Conservation (phyloP, 2,329 filamentous ascomycete species). For the Verticillium dahliae region DNA sequence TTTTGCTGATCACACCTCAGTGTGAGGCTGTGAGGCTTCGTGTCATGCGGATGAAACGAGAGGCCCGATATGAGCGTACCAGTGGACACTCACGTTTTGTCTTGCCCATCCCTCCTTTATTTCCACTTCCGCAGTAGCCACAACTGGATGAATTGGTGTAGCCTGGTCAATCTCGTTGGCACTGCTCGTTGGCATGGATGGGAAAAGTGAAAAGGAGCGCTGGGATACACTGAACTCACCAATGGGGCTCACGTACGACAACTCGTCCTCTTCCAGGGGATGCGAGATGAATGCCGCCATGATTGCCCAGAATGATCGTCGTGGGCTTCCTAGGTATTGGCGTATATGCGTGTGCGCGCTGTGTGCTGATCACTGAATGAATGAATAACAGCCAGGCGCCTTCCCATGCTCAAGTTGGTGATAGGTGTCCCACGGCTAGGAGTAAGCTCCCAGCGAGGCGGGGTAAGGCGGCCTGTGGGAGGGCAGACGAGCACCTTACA, state of each 20-base stretch:
- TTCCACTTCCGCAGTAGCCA: constrained; percentile 43
- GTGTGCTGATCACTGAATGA: background rate
- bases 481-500: no score
- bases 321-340: background rate
- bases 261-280: background rate
- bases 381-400: no score
- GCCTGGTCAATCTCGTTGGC: constrained; percentile 24
- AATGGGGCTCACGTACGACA: background rate
- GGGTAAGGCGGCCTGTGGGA: no score
- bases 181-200: background rate
- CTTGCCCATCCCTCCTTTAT: constrained; percentile 43
- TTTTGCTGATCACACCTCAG: background rate
- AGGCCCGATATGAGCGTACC: background rate
- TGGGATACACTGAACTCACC: background rate
- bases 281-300: background rate
- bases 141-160: constrained; percentile 46
- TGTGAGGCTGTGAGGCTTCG: background rate
- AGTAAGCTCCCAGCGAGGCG: no score
- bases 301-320: background rate
- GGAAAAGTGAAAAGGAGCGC: background rate
- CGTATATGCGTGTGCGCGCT: background rate
- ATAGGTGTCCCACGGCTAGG: no score
- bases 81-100: constrained; percentile 37
- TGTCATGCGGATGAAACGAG: background rate
- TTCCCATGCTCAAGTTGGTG: no score